These are phyloP conservation scores for Pythium brassicae DNA, from an alignment of 352 stramenopile species.

Conservation along the genomic window DNA sequence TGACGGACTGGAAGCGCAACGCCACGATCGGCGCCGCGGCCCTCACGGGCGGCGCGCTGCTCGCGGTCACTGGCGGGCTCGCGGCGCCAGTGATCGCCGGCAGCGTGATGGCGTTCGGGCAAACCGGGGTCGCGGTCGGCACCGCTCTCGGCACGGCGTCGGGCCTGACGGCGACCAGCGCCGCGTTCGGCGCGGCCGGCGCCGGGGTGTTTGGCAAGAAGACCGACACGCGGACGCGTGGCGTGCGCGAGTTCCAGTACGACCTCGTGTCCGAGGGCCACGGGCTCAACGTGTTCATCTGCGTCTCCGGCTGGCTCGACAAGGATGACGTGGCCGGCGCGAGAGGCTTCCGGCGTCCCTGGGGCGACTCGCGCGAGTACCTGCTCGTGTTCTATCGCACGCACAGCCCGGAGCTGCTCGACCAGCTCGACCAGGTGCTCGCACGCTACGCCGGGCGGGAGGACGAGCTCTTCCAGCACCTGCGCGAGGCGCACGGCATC, in stretches of 20 bases:
- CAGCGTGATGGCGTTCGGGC: conserved; percentile 58
- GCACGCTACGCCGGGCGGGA: conserved; percentile 75
- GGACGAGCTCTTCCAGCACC: conserved; percentile 69
- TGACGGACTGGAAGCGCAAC: conserved; percentile 80
- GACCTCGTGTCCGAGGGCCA: conserved; percentile 72
- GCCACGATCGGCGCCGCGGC: conserved; percentile 62
- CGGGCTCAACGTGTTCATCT: conserved; percentile 87
- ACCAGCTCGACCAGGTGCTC: conserved; percentile 70
- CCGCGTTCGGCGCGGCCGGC: conserved; percentile 76
- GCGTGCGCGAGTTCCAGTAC: conserved; percentile 79
- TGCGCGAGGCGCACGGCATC: conserved; percentile 50
- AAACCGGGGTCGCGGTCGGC: conserved; percentile 56
- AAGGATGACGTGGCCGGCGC: conserved; percentile 45
- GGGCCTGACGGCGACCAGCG: conserved; percentile 64
- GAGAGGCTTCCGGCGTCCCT: conserved; percentile 55
- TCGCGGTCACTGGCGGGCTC: conserved; percentile 69
- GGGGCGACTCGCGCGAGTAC: conserved; percentile 75
- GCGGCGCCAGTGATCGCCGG: conserved; percentile 59
- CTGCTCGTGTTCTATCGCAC: conserved; percentile 65
- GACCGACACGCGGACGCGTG: conserved; percentile 64
- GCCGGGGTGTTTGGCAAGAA: conserved; percentile 78
- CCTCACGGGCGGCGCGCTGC: conserved; percentile 56
- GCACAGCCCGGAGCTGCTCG: conserved; percentile 63
- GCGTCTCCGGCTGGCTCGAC: conserved; percentile 76
- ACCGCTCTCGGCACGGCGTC: conserved; percentile 49